Evolutionary conservation across 2,329 filamentous ascomycete genomes (phyloP).

Genomic region (Botryosphaeria agaves): DNA sequence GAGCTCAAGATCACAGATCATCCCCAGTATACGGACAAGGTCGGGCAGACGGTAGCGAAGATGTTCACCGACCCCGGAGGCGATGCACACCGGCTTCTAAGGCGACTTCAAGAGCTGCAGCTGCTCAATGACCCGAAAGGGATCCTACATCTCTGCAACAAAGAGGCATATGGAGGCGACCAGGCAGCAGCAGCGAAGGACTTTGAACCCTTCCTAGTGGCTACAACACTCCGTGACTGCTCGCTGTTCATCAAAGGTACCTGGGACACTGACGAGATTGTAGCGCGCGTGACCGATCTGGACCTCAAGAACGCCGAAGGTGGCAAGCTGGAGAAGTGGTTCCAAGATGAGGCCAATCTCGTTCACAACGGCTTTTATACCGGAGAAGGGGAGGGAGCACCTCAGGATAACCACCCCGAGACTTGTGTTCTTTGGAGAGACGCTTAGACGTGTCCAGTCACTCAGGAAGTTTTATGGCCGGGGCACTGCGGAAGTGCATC

Average conservation of each 20-base stretch:
- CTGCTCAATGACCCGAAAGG: conserved; percentile 19
- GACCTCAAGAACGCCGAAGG: conserved; percentile 32
- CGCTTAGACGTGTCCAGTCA: too few relatives aligned
- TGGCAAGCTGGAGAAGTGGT: too few relatives aligned
- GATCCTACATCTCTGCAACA: too few relatives aligned
- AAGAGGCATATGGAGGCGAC: too few relatives aligned
- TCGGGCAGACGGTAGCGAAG: neutral
- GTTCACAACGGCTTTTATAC: too few relatives aligned
- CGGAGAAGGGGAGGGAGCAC: too few relatives aligned
- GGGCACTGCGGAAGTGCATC: too few relatives aligned
- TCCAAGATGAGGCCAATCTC: too few relatives aligned
- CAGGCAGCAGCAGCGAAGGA: neutral
- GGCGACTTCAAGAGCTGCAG: conserved; percentile 19
- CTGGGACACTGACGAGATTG: conserved; percentile 6
- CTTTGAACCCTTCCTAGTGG: conserved; percentile 15
- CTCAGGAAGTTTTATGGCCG: too few relatives aligned
- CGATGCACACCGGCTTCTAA: conserved; percentile 18
- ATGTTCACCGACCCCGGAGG: conserved; percentile 10
- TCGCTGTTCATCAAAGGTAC: conserved; percentile 22
- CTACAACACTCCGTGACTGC: conserved; percentile 31
- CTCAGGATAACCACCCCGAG: too few relatives aligned
- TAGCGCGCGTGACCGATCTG: conserved; percentile 26
- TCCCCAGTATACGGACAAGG: neutral
- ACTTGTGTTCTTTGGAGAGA: too few relatives aligned
- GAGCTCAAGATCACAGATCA: conserved; percentile 9